These are phyloP conservation scores for Geosmithia putterillii DNA, from an alignment of 2,329 filamentous ascomycete species.

Conservation along the genomic window DNA sequence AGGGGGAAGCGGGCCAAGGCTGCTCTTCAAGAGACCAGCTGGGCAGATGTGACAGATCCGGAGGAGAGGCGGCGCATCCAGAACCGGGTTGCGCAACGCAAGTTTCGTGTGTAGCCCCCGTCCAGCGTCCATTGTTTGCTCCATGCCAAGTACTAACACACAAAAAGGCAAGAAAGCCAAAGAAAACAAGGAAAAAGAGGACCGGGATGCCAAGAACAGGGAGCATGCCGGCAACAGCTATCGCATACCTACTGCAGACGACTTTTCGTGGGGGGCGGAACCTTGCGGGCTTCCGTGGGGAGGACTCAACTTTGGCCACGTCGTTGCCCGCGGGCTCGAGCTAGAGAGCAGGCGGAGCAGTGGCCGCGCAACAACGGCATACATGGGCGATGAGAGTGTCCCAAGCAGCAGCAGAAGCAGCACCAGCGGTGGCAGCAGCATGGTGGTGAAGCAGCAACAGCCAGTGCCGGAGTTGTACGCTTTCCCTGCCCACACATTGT, in stretches of 20 bases:
- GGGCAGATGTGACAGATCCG: slow-evolving; percentile 57
- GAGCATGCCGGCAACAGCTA: slow-evolving; percentile 54
- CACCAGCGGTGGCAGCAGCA: slow-evolving; percentile 19
- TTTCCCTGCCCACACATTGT: too few relatives aligned
- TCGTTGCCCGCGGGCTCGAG: slow-evolving; percentile 38
- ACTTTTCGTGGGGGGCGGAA: slow-evolving; percentile 36
- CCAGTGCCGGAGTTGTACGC: not conserved
- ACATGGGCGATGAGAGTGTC: slow-evolving; percentile 20
- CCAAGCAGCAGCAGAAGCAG: slow-evolving; percentile 11
- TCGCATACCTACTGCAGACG: slow-evolving; percentile 42
- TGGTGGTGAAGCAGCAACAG: not conserved
- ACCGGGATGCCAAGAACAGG: slow-evolving; percentile 51
- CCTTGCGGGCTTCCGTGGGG: slow-evolving; percentile 63
- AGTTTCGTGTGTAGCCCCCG: slow-evolving; percentile 47
- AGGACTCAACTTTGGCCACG: slow-evolving; percentile 47
- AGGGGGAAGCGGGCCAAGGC: slow-evolving; percentile 23
- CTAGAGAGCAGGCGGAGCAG: slow-evolving; percentile 30
- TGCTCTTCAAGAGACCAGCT: slow-evolving; percentile 43
- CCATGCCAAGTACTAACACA: slow-evolving; percentile 3
- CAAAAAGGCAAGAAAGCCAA: slow-evolving; percentile 54
- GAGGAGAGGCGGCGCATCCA: slow-evolving; percentile 63
- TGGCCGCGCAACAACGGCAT: slow-evolving; percentile 17
- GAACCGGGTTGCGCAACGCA: slow-evolving; percentile 64
- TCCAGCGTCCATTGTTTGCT: not conserved
- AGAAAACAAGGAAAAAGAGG: slow-evolving; percentile 52